A percentile compares a stretch with the other conserved stretches of the same genome.
These are phyloP conservation scores for Didymosphaeria variabile DNA, from an alignment of 2,329 filamentous ascomycete species.

Conservation along the genomic window DNA sequence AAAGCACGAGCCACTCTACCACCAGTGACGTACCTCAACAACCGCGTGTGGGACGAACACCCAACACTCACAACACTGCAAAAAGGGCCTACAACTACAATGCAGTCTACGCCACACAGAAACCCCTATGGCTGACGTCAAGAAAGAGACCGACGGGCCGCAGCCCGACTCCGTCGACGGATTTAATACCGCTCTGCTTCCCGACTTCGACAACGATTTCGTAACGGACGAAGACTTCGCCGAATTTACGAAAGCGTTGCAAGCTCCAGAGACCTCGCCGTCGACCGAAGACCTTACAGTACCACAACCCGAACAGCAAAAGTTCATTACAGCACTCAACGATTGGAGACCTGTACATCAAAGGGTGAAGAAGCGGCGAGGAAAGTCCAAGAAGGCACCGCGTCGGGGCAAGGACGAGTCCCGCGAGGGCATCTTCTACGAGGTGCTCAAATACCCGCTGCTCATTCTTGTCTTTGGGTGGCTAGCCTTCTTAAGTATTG, in stretches of 20 bases:
- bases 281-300: constrained; percentile 64
- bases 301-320: constrained; percentile 51
- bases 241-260: constrained; percentile 81
- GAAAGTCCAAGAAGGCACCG: constrained; percentile 51
- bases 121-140: constrained; percentile 53
- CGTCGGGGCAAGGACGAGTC: constrained; percentile 81
- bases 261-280: constrained; percentile 79
- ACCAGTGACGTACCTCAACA: constrained; percentile 1
- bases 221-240: constrained; percentile 75
- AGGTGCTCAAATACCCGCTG: constrained; percentile 89
- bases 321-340: constrained; percentile 88
- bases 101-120: not conserved
- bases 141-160: constrained; percentile 59
- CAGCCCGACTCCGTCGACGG: constrained; percentile 70
- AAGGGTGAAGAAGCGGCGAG: constrained; percentile 63
- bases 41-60: not conserved
- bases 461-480: constrained; percentile 81
- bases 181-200: constrained; percentile 75
- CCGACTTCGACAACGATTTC: constrained; percentile 84
- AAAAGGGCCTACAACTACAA: constrained; percentile 27
- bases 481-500: constrained; percentile 75
- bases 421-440: constrained; percentile 90
- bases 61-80: not conserved
- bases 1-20: not conserved
- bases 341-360: constrained; percentile 94